A percentile compares a stretch with the other conserved stretches of the same genome.
Conservation (phyloP, 2,329 filamentous ascomycete species). For the Harringtonia aguacate region DNA sequence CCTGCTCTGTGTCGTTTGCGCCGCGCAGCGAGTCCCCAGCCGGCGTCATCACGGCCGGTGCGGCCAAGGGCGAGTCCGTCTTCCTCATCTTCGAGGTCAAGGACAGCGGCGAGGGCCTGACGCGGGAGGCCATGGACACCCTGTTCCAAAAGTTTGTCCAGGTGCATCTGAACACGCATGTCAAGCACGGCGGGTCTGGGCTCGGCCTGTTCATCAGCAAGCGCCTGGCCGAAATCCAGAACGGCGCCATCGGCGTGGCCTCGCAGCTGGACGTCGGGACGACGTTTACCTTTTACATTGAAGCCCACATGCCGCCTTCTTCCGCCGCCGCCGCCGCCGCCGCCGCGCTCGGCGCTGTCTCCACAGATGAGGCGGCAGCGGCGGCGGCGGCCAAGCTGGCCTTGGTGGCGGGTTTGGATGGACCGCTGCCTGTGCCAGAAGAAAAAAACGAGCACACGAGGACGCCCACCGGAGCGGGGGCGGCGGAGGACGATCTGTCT, state of each 20-base stretch:
- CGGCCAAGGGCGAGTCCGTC: conserved; percentile 31
- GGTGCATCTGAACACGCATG: conserved; percentile 63
- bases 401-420: not conserved
- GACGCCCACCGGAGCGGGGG: no score
- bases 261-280: conserved; percentile 60
- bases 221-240: conserved; percentile 69
- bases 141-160: conserved; percentile 74
- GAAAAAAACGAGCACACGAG: no score
- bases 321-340: no score
- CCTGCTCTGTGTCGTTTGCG: conserved; percentile 48
- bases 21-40: conserved; percentile 27
- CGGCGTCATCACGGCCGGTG: not conserved
- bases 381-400: conserved; percentile 1
- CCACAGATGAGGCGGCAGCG: conserved; percentile 6
- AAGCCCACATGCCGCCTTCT: conserved; percentile 39
- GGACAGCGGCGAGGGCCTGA: conserved; percentile 68
- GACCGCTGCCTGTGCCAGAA: no score
- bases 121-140: conserved; percentile 57
- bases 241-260: conserved; percentile 66
- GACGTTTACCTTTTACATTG: conserved; percentile 66
- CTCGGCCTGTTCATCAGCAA: conserved; percentile 71
- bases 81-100: conserved; percentile 64
- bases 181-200: conserved; percentile 70
- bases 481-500: no score
- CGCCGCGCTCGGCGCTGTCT: conserved; percentile 27